Base-by-base conservation (phyloP, 2,329 filamentous ascomycete species). In the Diaporthe ilicicola region DNA sequence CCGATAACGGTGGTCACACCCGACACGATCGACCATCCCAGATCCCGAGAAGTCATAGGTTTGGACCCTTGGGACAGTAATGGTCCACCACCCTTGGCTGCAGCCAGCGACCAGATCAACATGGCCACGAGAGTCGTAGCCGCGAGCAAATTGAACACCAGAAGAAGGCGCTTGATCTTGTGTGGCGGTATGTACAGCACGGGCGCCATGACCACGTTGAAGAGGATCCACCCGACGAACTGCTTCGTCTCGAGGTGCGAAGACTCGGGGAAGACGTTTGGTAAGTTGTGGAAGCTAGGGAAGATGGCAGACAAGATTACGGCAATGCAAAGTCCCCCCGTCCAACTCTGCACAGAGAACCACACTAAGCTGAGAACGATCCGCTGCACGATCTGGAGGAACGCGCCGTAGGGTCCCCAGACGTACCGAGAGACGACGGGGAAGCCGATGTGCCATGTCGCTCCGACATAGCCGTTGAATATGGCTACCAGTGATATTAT, bases 181-280 rank as follows among this genome's bases (percentile, higher is more conserved):
- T 85, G 82, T 4, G 84, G 84, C 9, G 78, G 79, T 53, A 86
- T 83, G 77, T 80, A 84, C 39, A 85, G 76, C n/a, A 84, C 74
- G 0, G 84, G 84, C 1, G 85, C 76, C 13, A 81, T 83, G 65
- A 84, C 76, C 69, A 84, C 53, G 75, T 78, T 82, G 77, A 85
- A 86, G 67, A 86, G 76, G 24, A 84, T 77, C 73, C 85, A 86
- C 13, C 79, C 77, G 12, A 85, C 76, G 64, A 86, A 85, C 2
- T 81, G 78, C 0, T 83, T 83, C 0, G 82, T 82, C 8, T 73
- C 75, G 51, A 78, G 72, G 5, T 75, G 73, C 0, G 77, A 72
- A 6, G 69, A 75, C 19, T 67, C 74, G 2, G 76, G 75, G 34
- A 79, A 73, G 0, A 67, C 73, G 55, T 79, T 78, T 32, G 67